Evolutionary conservation across 108 stramenopile species (phyloP).

Genomic region (Conticribra guillardii): DNA sequence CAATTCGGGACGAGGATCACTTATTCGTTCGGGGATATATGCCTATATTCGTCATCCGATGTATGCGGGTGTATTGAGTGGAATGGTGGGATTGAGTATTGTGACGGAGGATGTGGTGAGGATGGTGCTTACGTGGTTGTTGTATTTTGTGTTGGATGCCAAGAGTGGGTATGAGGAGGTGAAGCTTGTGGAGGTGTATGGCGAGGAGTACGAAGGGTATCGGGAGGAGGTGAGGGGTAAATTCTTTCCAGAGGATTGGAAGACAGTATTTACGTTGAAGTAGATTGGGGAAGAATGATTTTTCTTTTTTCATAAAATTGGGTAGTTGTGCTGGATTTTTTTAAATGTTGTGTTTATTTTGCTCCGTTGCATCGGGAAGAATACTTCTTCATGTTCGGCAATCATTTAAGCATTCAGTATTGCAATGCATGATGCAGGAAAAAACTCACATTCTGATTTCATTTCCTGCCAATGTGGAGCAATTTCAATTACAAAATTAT

Average conservation of each 20-base stretch:
- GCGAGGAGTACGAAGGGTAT: slow-evolving; percentile 46
- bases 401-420: too few species aligned
- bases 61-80: slow-evolving; percentile 62
- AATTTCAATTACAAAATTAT: too few species aligned
- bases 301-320: too few species aligned
- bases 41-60: slow-evolving; percentile 72
- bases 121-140: slow-evolving; percentile 45
- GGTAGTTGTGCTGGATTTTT: too few species aligned
- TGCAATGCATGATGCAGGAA: too few species aligned
- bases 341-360: too few species aligned
- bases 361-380: too few species aligned
- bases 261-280: too few species aligned
- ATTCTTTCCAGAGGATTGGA: slow-evolving; percentile 37
- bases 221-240: slow-evolving; percentile 41
- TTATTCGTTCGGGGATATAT: slow-evolving; percentile 59
- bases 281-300: too few species aligned
- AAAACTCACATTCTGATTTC: too few species aligned
- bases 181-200: slow-evolving; percentile 34
- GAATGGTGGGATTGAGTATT: slow-evolving; percentile 51
- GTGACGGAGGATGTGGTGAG: slow-evolving; percentile 50
- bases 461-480: too few species aligned
- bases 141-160: slow-evolving; percentile 53
- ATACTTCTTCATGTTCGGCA: too few species aligned
- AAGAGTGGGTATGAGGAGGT: slow-evolving; percentile 70
- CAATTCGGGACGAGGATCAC: slow-evolving; percentile 19